Evolutionary conservation across 345 rosid genomes (phyloP).

Genomic region (Microcos paniculata): DNA sequence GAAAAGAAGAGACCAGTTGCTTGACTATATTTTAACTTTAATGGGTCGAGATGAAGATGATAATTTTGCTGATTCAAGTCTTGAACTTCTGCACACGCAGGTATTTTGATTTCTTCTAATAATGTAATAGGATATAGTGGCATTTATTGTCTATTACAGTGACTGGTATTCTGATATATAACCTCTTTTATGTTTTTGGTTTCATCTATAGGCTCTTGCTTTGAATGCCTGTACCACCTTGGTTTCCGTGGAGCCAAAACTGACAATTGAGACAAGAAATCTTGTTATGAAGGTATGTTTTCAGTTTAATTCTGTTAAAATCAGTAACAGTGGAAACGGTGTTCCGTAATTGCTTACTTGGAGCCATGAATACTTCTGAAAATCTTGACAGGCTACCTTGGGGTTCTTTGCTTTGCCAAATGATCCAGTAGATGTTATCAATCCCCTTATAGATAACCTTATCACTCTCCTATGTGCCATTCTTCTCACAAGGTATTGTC

Average conservation of each 20-base stretch:
- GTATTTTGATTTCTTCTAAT: conserved; percentile 35
- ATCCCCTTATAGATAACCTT: conserved; percentile 87
- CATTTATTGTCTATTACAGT: not conserved
- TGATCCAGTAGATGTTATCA: conserved; percentile 84
- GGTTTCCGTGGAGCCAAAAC: conserved; percentile 95
- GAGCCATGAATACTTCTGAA: conserved; percentile 12
- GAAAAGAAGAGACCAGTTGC: conserved; percentile 80
- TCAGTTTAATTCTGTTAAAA: conserved; percentile 1
- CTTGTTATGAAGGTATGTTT: conserved; percentile 78
- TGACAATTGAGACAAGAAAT: conserved; percentile 92
- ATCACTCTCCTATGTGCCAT: conserved; percentile 93
- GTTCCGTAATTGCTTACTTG: not conserved
- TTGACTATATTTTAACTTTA: conserved; percentile 86
- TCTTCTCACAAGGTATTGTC: conserved; percentile 85
- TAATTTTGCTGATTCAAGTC: conserved; percentile 79
- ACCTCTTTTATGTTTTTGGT: not conserved
- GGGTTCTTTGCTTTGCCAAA: conserved; percentile 92
- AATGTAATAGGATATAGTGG: not conserved
- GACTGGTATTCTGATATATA: not conserved
- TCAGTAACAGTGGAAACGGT: not conserved
- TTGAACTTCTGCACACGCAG: conserved; percentile 86
- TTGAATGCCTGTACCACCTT: conserved; percentile 93
- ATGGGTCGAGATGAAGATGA: conserved; percentile 93
- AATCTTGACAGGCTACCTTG: conserved; percentile 76
- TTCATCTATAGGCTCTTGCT: conserved; percentile 79